Percentiles rank a stretch among this genome's conserved stretches.
Evolutionary conservation across 2,329 filamentous ascomycete species (phyloP).

Genomic region (Xylariales sp.): DNA sequence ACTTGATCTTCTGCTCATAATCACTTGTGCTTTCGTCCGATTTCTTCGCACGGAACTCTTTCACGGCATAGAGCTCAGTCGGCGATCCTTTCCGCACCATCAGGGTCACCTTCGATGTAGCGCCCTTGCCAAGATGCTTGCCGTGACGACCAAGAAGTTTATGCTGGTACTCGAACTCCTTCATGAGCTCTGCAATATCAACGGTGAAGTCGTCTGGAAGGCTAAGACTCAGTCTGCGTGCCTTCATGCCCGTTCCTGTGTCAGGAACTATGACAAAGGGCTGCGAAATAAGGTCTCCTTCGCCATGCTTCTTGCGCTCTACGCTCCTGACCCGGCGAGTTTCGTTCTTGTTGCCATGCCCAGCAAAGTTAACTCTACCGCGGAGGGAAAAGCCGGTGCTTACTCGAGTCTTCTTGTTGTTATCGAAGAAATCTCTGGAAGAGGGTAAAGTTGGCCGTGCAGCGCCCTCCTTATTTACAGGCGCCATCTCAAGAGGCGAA

Average conservation of each 20-base stretch:
- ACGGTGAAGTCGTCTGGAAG: slow-evolving; percentile 72
- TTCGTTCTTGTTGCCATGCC: slow-evolving; percentile 18
- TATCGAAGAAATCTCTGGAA: slow-evolving; percentile 38
- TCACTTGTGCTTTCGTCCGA: slow-evolving; percentile 66
- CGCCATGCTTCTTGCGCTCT: slow-evolving; percentile 21
- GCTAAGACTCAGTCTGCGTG: slow-evolving; percentile 70
- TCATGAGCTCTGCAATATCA: slow-evolving; percentile 62
- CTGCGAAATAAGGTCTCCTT: slow-evolving; percentile 22
- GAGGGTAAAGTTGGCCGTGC: slow-evolving; percentile 30
- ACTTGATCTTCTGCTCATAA: slow-evolving; percentile 86
- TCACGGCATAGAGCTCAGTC: slow-evolving; percentile 73
- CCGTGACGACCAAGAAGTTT: slow-evolving; percentile 68
- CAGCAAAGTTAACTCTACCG: slow-evolving; percentile 41
- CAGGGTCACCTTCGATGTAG: slow-evolving; percentile 75
- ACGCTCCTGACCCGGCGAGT: slow-evolving; percentile 20
- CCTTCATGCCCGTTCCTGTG: slow-evolving; percentile 70
- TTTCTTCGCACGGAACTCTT: slow-evolving; percentile 76
- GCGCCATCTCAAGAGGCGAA: slow-evolving; percentile 19
- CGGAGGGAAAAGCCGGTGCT: slow-evolving; percentile 47
- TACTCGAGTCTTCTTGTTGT: slow-evolving; percentile 44
- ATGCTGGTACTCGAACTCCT: slow-evolving; percentile 67
- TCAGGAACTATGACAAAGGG: slow-evolving; percentile 61
- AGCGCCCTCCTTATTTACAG: slow-evolving; percentile 14
- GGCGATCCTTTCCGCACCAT: slow-evolving; percentile 68
- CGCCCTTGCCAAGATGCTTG: slow-evolving; percentile 75